phyloP scores from a whole-genome alignment of 352 stramenopile genomes.

The Elongisporangium undulatum region DNA sequence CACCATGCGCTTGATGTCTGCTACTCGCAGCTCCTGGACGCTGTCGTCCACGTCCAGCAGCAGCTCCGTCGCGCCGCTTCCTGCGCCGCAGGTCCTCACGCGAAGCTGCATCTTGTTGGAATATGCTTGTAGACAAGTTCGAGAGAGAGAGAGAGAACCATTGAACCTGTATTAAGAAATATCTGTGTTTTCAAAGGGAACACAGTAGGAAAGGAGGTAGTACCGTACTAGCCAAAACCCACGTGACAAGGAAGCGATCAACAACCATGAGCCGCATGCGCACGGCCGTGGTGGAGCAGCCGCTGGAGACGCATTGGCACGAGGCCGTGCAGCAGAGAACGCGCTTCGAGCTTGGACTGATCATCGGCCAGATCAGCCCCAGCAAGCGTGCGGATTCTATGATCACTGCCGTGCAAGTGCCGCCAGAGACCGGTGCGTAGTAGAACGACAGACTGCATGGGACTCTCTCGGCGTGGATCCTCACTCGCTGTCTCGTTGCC shows the following conservation, averaged over 20 bases:
- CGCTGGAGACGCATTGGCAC: conserved; percentile 18
- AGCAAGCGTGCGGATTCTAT: conserved; percentile 31
- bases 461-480: background rate
- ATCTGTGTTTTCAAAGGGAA: background rate
- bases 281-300: conserved; percentile 25
- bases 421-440: conserved; percentile 29
- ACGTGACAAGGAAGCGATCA: background rate
- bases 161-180: background rate
- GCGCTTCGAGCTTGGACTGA: conserved; percentile 51
- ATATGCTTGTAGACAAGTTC: background rate
- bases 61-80: background rate
- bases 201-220: background rate
- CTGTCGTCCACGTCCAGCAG: background rate
- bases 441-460: too few relatives aligned
- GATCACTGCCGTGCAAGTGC: conserved; percentile 43
- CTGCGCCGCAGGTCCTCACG: background rate
- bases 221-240: background rate
- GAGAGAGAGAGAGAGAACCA: too few relatives aligned
- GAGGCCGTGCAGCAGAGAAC: conserved; percentile 11
- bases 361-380: conserved; percentile 49
- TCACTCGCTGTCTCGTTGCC: background rate
- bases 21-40: background rate
- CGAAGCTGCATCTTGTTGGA: background rate
- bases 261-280: conserved; percentile 20
- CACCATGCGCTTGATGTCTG: background rate